Evolutionary conservation across 495 filamentous ascomycete species (phyloP).

Genomic region (Annulohypoxylon nitens): DNA sequence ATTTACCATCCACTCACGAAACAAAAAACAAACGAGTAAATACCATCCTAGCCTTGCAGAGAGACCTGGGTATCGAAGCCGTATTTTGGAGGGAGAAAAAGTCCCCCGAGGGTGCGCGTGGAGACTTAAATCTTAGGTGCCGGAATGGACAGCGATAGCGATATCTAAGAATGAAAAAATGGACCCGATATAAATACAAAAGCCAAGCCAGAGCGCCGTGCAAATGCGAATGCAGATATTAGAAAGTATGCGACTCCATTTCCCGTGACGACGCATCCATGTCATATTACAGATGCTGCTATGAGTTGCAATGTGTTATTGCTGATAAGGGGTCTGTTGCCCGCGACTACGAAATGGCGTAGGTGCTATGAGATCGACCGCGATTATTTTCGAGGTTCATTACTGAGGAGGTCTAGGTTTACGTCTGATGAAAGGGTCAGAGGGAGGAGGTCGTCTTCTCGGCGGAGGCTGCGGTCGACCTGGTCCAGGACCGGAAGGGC

Average conservation of each 20-base stretch:
- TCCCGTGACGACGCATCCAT: background rate
- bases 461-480: slow-evolving; percentile 48
- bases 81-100: background rate
- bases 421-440: slow-evolving; percentile 61
- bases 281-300: background rate
- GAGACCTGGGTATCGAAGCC: slow-evolving; percentile 29
- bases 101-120: background rate
- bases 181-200: background rate
- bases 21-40: background rate
- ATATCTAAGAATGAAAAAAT: background rate
- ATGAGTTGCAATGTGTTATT: background rate
- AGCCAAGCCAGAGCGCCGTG: slow-evolving; percentile 14
- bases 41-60: slow-evolving; percentile 1
- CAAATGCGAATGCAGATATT: slow-evolving; percentile 18
- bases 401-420: slow-evolving; percentile 52
- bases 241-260: slow-evolving; percentile 7
- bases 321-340: background rate
- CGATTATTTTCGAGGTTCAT: background rate
- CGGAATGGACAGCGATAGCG: too few relatives aligned
- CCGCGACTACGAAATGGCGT: background rate
- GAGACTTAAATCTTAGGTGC: background rate
- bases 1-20: background rate
- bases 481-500: slow-evolving; percentile 35
- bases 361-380: background rate
- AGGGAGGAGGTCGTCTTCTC: slow-evolving; percentile 49